Evolutionary conservation across 306 rosid genomes (phyloP).

Genomic region (Mucuna pruriens): DNA sequence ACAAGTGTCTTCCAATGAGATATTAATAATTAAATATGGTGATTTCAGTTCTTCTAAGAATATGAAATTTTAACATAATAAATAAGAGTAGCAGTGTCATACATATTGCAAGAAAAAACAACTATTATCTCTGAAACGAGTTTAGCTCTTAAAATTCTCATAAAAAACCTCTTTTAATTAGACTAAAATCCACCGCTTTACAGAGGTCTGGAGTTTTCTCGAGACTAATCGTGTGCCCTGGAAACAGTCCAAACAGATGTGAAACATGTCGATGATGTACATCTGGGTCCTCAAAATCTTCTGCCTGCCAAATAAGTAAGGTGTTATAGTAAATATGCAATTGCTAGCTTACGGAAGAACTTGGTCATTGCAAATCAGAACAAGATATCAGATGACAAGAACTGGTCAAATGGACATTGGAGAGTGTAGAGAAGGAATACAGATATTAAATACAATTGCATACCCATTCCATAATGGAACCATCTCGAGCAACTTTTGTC

Average conservation of each 20-base stretch:
- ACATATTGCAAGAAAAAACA: neutral
- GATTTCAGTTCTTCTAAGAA: neutral
- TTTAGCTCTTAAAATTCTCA: conserved; percentile 32
- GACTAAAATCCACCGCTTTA: conserved; percentile 70
- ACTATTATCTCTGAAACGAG: conserved; percentile 21
- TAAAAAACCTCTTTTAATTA: conserved; percentile 78
- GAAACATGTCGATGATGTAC: conserved; percentile 85
- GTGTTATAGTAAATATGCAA: conserved; percentile 24
- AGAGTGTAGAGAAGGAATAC: conserved; percentile 15
- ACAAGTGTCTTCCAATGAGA: conserved; percentile 18
- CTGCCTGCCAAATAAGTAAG: conserved; percentile 58
- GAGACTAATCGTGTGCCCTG: conserved; percentile 80
- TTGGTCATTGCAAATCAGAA: conserved; percentile 2
- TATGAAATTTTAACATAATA: conserved; percentile 6
- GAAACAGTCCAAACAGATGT: conserved; percentile 85
- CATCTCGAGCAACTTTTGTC: conserved; percentile 78
- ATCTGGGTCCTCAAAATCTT: conserved; percentile 86
- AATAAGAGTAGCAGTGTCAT: neutral
- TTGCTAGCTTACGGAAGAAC: conserved; percentile 16
- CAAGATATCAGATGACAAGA: conserved; percentile 5
- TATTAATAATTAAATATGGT: neutral
- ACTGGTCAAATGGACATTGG: neutral
- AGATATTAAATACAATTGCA: conserved; percentile 30
- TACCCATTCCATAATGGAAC: conserved; percentile 97
- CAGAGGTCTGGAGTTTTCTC: conserved; percentile 80